A percentile compares a stretch with the other conserved stretches of the same genome.
Conservation (phyloP, 2,329 filamentous ascomycete genomes). For the Venturiaceae sp. region DNA sequence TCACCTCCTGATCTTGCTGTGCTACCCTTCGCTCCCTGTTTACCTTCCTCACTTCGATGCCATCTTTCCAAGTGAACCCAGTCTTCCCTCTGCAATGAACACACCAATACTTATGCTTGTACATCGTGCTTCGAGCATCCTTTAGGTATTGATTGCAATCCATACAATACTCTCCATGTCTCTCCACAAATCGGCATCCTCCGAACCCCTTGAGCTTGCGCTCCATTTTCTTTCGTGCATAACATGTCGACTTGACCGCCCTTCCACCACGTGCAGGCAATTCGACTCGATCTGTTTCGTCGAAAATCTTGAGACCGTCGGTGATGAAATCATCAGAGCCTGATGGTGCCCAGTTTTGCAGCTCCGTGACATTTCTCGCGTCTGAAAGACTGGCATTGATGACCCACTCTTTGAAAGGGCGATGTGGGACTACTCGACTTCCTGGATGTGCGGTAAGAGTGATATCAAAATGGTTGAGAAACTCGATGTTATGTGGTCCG, state of each 20-base stretch:
- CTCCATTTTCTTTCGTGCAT: background rate
- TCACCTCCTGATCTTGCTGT: background rate
- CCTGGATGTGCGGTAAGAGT: background rate
- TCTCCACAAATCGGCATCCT: constrained; percentile 2
- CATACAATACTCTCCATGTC: background rate
- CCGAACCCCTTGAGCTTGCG: background rate
- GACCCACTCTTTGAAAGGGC: background rate
- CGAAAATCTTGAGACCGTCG: background rate
- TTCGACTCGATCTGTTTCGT: background rate
- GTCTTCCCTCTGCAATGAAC: background rate
- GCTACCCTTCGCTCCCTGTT: background rate
- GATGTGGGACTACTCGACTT: background rate
- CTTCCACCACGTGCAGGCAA: background rate
- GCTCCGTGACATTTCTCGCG: background rate
- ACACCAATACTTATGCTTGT: background rate
- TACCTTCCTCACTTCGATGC: constrained; percentile 1
- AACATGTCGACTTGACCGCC: background rate
- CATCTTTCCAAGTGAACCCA: background rate
- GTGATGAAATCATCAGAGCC: background rate
- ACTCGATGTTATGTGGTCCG: background rate
- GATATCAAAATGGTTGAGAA: background rate
- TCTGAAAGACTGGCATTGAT: background rate
- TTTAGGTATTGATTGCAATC: background rate
- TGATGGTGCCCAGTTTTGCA: background rate
- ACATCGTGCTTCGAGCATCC: background rate